These are phyloP conservation scores for Phoma sp. DNA, from an alignment of 2,329 filamentous ascomycete genomes.

Conservation along the genomic window DNA sequence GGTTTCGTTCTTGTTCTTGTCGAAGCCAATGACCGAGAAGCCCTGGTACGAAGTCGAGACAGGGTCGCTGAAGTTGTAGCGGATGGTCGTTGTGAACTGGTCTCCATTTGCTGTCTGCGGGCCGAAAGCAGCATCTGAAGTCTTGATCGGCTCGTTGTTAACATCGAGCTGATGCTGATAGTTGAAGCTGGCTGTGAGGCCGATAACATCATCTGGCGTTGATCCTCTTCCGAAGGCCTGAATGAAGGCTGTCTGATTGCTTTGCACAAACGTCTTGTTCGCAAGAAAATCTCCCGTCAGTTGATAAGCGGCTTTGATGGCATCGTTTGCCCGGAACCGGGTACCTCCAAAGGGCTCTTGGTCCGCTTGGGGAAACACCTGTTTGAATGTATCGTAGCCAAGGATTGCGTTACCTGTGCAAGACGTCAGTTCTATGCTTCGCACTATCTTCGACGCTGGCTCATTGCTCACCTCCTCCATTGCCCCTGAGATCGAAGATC, in stretches of 20 bases:
- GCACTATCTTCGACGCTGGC: background rate
- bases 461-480: constrained; percentile 53
- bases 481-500: constrained; percentile 67
- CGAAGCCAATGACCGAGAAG: constrained; percentile 41
- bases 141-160: constrained; percentile 36
- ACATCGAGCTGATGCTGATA: constrained; percentile 41
- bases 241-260: constrained; percentile 34
- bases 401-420: constrained; percentile 52
- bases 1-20: constrained; percentile 38
- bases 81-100: constrained; percentile 43
- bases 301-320: constrained; percentile 44
- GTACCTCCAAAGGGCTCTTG: constrained; percentile 53
- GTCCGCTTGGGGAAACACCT: constrained; percentile 57
- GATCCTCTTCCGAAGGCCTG: constrained; percentile 32
- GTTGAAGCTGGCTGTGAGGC: constrained; percentile 39
- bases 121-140: constrained; percentile 47
- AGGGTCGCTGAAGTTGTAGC: constrained; percentile 47
- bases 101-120: constrained; percentile 41
- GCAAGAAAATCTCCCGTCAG: constrained; percentile 38
- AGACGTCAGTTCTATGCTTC: constrained; percentile 1
- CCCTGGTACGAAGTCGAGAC: constrained; percentile 36
- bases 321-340: constrained; percentile 55
- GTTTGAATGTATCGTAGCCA: constrained; percentile 56
- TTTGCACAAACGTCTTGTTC: constrained; percentile 38
- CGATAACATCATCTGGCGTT: constrained; percentile 30